phyloP scores from a whole-genome alignment of 352 stramenopile species.

The Pythium sukuiense region DNA sequence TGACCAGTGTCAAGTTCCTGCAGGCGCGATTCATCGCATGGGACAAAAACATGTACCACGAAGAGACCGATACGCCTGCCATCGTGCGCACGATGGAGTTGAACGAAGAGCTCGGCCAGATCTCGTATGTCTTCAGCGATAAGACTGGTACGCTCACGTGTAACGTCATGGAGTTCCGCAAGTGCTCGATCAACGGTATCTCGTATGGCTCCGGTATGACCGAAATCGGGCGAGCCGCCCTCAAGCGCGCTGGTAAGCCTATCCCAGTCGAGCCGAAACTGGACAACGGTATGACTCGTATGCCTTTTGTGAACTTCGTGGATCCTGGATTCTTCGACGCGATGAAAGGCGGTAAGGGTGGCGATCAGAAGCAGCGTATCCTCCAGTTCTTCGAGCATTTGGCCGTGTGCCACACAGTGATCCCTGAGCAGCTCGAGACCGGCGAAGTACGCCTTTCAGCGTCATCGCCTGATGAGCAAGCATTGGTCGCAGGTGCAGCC shows the following conservation, averaged over 20 bases:
- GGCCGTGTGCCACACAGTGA: constrained; percentile 83
- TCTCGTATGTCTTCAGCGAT: constrained; percentile 74
- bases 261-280: constrained; percentile 64
- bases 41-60: constrained; percentile 90
- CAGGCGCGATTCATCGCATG: constrained; percentile 87
- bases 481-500: constrained; percentile 69
- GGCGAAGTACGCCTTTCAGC: constrained; percentile 67
- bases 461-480: constrained; percentile 86
- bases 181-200: constrained; percentile 93
- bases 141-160: constrained; percentile 96
- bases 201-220: constrained; percentile 85
- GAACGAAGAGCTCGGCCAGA: constrained; percentile 90
- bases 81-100: constrained; percentile 87
- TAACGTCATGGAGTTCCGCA: constrained; percentile 98
- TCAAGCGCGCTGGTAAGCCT: constrained; percentile 58
- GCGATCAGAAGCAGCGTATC: constrained; percentile 54
- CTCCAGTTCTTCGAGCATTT: constrained; percentile 84
- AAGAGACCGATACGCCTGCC: constrained; percentile 88
- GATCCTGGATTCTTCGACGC: constrained; percentile 63
- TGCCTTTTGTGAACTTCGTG: constrained; percentile 82
- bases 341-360: constrained; percentile 48
- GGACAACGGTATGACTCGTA: constrained; percentile 46
- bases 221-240: constrained; percentile 70
- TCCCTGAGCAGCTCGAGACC: constrained; percentile 65
- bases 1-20: constrained; percentile 89